A percentile compares a stretch with the other conserved stretches of the same genome.
Evolutionary conservation across 225 moss, liverwort and hornwort genomes (phyloP).

Genomic region (Asterella californica): DNA sequence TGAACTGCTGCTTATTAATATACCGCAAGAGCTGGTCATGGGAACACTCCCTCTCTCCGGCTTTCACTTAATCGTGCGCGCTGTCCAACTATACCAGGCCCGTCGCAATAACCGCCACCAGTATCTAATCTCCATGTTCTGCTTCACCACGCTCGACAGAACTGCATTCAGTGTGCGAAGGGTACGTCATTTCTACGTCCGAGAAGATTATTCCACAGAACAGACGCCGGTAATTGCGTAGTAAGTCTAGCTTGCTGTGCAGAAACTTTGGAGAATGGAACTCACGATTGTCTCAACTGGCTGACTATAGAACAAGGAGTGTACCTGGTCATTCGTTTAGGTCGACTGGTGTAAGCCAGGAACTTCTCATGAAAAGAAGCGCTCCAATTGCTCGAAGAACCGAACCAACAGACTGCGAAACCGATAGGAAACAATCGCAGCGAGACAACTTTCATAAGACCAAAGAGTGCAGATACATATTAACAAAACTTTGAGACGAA

Average conservation of each 20-base stretch:
- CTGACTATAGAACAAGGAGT: too few species aligned
- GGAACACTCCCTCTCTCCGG: neutral
- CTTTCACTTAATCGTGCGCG: neutral
- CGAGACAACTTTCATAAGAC: too few species aligned
- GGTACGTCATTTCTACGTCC: too few species aligned
- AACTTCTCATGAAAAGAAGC: slow-evolving; percentile 7
- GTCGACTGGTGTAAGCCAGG: neutral
- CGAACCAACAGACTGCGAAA: slow-evolving; percentile 10
- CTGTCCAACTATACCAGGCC: neutral
- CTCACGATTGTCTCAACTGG: too few species aligned
- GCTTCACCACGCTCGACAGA: neutral
- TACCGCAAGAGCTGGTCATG: too few species aligned
- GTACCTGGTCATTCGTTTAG: slow-evolving; percentile 1
- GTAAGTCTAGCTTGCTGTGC: too few species aligned
- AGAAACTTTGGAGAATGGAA: too few species aligned
- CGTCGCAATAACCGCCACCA: neutral
- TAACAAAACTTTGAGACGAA: too few species aligned
- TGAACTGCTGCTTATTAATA: slow-evolving; percentile 1
- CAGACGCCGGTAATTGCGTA: too few species aligned
- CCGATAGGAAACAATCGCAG: neutral
- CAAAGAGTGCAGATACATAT: too few species aligned
- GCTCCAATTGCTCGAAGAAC: slow-evolving; percentile 10
- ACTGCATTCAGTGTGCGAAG: too few species aligned
- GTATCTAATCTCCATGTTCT: neutral
- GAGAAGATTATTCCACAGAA: too few species aligned